Evolutionary conservation across 768 basidiomycete genomes (phyloP).

Genomic region (Artomyces pyxidatus): DNA sequence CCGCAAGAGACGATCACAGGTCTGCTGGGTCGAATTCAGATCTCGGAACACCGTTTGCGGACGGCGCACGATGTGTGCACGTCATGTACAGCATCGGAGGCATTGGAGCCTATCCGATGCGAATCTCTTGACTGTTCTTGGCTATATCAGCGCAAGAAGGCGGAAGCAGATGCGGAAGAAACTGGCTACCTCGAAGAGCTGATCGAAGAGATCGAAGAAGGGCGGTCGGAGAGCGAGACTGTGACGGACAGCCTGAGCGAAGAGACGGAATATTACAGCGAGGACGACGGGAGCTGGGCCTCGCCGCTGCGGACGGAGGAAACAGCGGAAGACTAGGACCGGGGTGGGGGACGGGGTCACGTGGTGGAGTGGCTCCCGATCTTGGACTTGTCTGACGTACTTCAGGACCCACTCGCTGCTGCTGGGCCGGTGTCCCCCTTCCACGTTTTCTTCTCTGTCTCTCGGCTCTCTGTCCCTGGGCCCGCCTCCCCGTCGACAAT

Average conservation of each 20-base stretch:
- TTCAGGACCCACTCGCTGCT: no score
- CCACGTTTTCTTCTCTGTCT: no score
- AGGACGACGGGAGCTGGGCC: not conserved
- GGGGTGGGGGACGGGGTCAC: no score
- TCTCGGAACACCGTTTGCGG: slow-evolving; percentile 23
- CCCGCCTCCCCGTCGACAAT: no score
- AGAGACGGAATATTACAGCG: no score
- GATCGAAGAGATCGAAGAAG: slow-evolving; percentile 3
- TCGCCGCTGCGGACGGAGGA: not conserved
- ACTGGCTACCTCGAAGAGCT: slow-evolving; percentile 5
- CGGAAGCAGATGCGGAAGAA: slow-evolving; percentile 15
- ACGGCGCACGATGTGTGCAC: slow-evolving; percentile 31
- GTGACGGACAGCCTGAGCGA: no score
- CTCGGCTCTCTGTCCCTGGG: no score
- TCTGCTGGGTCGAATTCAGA: slow-evolving; percentile 25
- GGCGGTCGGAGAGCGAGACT: slow-evolving; percentile 8
- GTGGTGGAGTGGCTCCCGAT: no score
- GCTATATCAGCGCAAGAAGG: slow-evolving; percentile 30
- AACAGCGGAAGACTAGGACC: slow-evolving; percentile 10
- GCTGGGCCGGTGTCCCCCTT: no score
- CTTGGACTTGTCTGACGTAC: no score
- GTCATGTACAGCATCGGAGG: slow-evolving; percentile 29
- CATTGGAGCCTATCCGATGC: slow-evolving; percentile 30
- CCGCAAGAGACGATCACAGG: slow-evolving; percentile 27
- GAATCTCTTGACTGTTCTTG: slow-evolving; percentile 40